These are phyloP conservation scores for Malus hybrid DNA, from an alignment of 331 rosid genomes.

Conservation along the genomic window DNA sequence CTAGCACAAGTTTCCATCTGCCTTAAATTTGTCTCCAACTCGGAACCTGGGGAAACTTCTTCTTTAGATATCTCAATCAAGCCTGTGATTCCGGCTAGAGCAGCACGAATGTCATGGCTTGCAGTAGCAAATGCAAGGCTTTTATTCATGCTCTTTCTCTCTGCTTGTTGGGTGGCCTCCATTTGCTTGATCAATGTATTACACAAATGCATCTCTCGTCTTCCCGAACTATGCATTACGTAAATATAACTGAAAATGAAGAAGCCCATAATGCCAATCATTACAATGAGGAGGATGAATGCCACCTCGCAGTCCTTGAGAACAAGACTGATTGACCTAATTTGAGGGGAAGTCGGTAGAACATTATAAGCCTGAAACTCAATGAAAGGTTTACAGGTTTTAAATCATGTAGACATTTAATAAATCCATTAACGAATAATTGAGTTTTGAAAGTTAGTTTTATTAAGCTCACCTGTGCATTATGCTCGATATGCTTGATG, in stretches of 20 bases:
- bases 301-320: conserved; percentile 20
- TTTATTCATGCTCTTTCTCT: conserved; percentile 65
- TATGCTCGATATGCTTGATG: conserved; percentile 20
- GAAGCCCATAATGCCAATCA: conserved; percentile 14
- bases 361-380: conserved; percentile 45
- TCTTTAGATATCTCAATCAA: conserved; percentile 46
- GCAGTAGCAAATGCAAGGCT: conserved; percentile 54
- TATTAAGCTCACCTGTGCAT: background rate
- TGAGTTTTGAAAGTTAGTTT: background rate
- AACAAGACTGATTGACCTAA: conserved; percentile 13
- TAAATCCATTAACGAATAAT: too few relatives aligned
- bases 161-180: conserved; percentile 77
- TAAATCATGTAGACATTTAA: too few relatives aligned
- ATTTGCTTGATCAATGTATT: conserved; percentile 51
- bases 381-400: background rate
- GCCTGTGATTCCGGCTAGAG: conserved; percentile 57
- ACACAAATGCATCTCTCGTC: conserved; percentile 50
- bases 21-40: conserved; percentile 41
- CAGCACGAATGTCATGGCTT: conserved; percentile 73
- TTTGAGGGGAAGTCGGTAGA: conserved; percentile 29
- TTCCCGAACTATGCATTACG: conserved; percentile 16
- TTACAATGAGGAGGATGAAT: conserved; percentile 25
- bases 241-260: conserved; percentile 25
- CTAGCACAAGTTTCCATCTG: conserved; percentile 57
- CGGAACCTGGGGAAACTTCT: conserved; percentile 30